Evolutionary conservation across 2,329 filamentous ascomycete genomes (phyloP).

Genomic region (Setomelanomma holmii): DNA sequence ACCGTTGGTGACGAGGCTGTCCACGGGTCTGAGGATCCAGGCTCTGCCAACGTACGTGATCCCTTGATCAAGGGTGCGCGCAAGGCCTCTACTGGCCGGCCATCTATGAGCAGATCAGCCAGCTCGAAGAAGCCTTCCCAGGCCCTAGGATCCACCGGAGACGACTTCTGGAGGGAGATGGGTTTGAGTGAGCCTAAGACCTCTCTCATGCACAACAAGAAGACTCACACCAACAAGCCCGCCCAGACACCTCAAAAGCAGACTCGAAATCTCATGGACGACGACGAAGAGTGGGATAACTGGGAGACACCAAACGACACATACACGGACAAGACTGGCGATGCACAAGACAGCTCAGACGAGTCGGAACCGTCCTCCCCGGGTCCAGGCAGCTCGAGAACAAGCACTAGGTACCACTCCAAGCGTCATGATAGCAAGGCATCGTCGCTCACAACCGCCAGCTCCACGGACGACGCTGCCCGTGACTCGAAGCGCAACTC

Average conservation of each 20-base stretch:
- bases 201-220: conserved; percentile 41
- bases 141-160: conserved; percentile 46
- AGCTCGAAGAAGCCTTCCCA: conserved; percentile 42
- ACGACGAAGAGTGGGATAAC: conserved; percentile 62
- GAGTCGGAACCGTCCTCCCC: conserved; percentile 58
- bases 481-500: conserved; percentile 48
- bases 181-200: conserved; percentile 50
- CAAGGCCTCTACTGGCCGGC: conserved; percentile 40
- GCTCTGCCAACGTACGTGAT: conserved; percentile 29
- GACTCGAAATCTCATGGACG: conserved; percentile 47
- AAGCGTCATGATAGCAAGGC: conserved; percentile 49
- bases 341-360: conserved; percentile 52
- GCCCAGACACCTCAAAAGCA: conserved; percentile 48
- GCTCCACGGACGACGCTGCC: conserved; percentile 33
- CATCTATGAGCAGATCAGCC: conserved; percentile 37
- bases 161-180: conserved; percentile 54
- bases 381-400: conserved; percentile 57
- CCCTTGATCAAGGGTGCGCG: conserved; percentile 34
- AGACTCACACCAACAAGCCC: conserved; percentile 48
- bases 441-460: conserved; percentile 43
- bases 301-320: conserved; percentile 60
- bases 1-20: conserved; percentile 93
- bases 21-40: conserved; percentile 46
- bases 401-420: conserved; percentile 59
- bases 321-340: conserved; percentile 46